These are phyloP conservation scores for Microcyclospora tardicrescens DNA, from an alignment of 2,329 filamentous ascomycete species.

Conservation along the genomic window DNA sequence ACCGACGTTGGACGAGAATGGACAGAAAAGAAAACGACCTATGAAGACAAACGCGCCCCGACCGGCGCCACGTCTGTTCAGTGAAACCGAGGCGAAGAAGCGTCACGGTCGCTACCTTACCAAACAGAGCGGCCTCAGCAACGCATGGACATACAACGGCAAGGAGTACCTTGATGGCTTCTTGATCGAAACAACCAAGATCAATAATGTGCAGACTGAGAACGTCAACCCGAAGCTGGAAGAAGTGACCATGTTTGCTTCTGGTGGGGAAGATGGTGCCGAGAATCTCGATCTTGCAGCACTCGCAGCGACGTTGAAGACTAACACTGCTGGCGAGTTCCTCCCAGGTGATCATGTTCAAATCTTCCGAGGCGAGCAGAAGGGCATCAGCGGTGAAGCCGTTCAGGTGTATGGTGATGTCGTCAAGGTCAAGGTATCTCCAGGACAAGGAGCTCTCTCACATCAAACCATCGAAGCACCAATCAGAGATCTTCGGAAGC, in stretches of 20 bases:
- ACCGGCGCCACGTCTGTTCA: constrained; percentile 83
- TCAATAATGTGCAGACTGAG: constrained; percentile 71
- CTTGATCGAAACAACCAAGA: constrained; percentile 83
- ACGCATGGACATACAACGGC: constrained; percentile 67
- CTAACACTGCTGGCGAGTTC: constrained; percentile 69
- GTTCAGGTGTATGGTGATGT: constrained; percentile 83
- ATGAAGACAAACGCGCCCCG: constrained; percentile 39
- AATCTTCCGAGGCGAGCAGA: constrained; percentile 90
- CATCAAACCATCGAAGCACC: constrained; percentile 87
- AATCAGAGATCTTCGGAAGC: constrained; percentile 80
- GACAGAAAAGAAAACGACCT: constrained; percentile 63
- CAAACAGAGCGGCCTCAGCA: constrained; percentile 34
- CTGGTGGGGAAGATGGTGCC: constrained; percentile 77
- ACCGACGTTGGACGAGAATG: constrained; percentile 21
- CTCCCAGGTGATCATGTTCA: constrained; percentile 92
- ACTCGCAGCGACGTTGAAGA: constrained; percentile 78
- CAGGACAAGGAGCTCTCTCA: constrained; percentile 56
- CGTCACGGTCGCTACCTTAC: constrained; percentile 55
- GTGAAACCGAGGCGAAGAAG: constrained; percentile 83
- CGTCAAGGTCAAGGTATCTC: constrained; percentile 68
- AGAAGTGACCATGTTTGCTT: constrained; percentile 88
- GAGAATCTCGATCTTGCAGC: constrained; percentile 89
- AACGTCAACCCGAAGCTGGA: constrained; percentile 89
- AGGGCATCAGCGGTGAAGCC: constrained; percentile 74
- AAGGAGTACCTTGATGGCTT: constrained; percentile 91